Conservation (phyloP, 495 filamentous ascomycete species). For the Xylaria palmicola region DNA sequence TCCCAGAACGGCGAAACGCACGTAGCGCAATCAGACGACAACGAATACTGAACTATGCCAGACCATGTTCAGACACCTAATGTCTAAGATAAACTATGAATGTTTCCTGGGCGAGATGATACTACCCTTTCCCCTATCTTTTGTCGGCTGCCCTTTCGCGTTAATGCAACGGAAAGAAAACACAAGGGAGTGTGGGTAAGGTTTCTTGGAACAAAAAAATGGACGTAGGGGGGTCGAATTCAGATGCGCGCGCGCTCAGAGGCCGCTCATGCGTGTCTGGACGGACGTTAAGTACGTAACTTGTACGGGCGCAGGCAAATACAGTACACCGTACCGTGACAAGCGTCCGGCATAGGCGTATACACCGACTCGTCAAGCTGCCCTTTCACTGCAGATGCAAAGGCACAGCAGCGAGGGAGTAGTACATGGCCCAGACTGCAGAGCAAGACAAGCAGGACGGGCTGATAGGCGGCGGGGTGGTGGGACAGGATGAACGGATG, state of each 20-base stretch:
- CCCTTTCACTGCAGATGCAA: constrained; percentile 13
- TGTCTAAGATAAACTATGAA: not conserved
- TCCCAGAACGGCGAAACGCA: not conserved
- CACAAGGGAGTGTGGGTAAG: constrained; percentile 1
- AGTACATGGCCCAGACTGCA: no score
- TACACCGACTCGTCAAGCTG: constrained; percentile 15
- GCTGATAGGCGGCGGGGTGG: no score
- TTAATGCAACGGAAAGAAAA: not conserved
- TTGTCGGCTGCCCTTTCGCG: not conserved
- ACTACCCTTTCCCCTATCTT: not conserved
- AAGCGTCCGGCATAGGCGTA: not conserved
- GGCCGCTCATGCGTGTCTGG: constrained; percentile 8
- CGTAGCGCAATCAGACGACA: not conserved
- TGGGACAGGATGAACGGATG: not conserved
- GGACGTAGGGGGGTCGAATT: no score
- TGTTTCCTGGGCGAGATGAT: not conserved
- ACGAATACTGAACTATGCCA: not conserved
- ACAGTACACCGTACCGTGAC: not conserved
- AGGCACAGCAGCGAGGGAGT: not conserved
- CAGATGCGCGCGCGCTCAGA: not conserved
- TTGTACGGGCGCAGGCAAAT: not conserved
- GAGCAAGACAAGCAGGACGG: no score
- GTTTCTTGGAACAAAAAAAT: no score
- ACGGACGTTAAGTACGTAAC: no score
- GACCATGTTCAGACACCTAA: not conserved